Base-by-base conservation (phyloP, 2,329 filamentous ascomycete species). In the Orbilia quercus region DNA sequence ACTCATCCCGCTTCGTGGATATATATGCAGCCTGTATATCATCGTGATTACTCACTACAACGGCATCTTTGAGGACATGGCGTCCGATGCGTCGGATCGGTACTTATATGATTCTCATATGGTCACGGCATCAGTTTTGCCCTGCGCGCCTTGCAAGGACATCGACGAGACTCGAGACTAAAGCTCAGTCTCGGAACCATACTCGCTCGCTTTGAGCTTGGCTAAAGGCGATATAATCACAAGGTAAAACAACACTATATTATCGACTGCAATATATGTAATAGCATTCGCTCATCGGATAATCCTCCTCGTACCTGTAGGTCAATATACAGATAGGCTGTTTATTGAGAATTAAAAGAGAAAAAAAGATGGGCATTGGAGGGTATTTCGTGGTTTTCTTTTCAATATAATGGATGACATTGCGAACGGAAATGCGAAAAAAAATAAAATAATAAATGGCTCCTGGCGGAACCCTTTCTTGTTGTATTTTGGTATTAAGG, bases 401-500 rank as follows among this genome's bases (percentile, higher is more conserved):
- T 42, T n/a, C n/a, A 31, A 31, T 31, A 25, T 25, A 25, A 28
- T 38, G 47, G 23, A 40, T 11, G 9, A 50, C 23, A 28, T n/a
- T 48, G 14, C 16, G 40, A 50, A 42, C 40, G 55, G 42, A 3
- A 60, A 36, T 25, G 57, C 31, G 40, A 42, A 42, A 18, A 42
- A 18, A 50, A 18, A 23, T 60, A 28, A 31, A 31, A 31, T 5
- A 31, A 31, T 28, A 36, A 14, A 28, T 20, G 48, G n/a, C 44
- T 25, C 4, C 2, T 12, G 9, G 22, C n/a, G 28, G 44, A 25
- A 40, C 9, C 36, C 4, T 40, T 14, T 12, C 36, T 51, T 62
- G 60, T 65, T 65, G 60, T 45, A 65, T 65, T 65, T 53, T 45
- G 28, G 28, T 4, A 25, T 42, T 59, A 67, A 50, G 62, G 62